Evolutionary conservation across 257 asterid species (phyloP), one percentile per base, ranked within the genome.

Genomic region (Scutellaria galericulata): DNA sequence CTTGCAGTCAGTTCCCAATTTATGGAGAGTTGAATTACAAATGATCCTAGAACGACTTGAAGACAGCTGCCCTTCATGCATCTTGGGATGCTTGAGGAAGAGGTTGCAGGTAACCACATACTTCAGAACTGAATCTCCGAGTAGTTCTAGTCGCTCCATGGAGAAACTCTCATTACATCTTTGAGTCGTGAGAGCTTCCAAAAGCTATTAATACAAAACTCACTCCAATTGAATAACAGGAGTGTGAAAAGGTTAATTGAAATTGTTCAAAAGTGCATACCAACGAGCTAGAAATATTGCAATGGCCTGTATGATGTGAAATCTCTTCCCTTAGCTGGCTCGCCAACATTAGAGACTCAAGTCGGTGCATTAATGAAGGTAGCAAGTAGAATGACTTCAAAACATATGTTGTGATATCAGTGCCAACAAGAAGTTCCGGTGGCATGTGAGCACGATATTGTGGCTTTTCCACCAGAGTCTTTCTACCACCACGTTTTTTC

Each of bases 111-210:
- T 90, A 42, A 85, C 80, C 10, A 87, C 85, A 75, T 89, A 95
- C 84, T 95, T 92, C 31, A 95, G 68, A 75, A 95, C 86, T 7
- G 99, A 90, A 78, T 95, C 99, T 65, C 99, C 99, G 15, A 95
- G 98, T 75, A 95, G 83, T 73, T 92, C 99, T 51, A 92, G 79
- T 46, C 98, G 89, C 87, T 95, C 98, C 97, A 90, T 90, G 77
- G 99, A 95, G 83, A 95, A 88, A 71, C 81, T 87, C 77, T 95
- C 99, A 3, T 76, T 75, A 66, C 99, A 95, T 79, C 91, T 86
- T 56, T 83, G 82, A 18, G 96, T 90, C 39, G 98, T 90, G 59
- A 95, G 85, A 65, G 97, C 98, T 80, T 90, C 99, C 85, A 95
- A 77, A 77, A 95, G 87, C 99, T 95, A 77, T 66, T 56, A 40